A percentile compares a stretch with the other conserved stretches of the same genome.
Conservation (phyloP, 2,329 filamentous ascomycete genomes). For the Colletotrichum zoysiae region DNA sequence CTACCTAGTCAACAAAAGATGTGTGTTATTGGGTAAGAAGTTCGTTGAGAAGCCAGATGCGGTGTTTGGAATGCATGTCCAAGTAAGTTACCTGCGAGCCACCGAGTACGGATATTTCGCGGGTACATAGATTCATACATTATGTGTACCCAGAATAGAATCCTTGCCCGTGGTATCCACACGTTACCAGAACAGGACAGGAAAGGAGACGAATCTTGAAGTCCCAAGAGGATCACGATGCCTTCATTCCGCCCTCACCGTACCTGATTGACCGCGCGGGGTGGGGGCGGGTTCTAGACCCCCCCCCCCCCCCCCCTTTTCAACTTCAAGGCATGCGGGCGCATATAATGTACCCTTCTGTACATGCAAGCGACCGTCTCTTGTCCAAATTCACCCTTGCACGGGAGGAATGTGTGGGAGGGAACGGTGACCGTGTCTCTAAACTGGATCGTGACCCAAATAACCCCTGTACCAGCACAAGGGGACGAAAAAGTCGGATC, state of each 20-base stretch:
- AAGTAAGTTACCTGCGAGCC: background rate
- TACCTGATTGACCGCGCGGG: slow-evolving; percentile 23
- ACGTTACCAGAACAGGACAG: slow-evolving; percentile 9
- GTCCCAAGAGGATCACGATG: slow-evolving; percentile 19
- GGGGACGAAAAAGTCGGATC: slow-evolving; percentile 32
- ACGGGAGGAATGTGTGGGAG: background rate
- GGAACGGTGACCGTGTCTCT: slow-evolving; percentile 1
- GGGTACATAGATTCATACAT: background rate
- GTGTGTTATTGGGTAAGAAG: slow-evolving; percentile 6
- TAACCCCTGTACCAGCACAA: slow-evolving; percentile 33
- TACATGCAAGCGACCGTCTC: background rate
- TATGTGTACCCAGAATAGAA: background rate
- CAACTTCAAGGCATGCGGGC: background rate
- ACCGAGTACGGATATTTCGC: background rate
- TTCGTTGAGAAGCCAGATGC: background rate
- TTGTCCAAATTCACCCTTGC: slow-evolving; percentile 18
- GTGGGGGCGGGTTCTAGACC: slow-evolving; percentile 16
- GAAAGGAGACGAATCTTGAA: background rate
- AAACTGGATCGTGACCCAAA: slow-evolving; percentile 21
- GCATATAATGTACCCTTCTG: background rate
- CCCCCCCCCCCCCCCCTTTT: too few relatives aligned
- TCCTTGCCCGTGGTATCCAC: slow-evolving; percentile 10
- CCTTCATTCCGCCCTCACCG: slow-evolving; percentile 17
- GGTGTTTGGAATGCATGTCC: slow-evolving; percentile 5
- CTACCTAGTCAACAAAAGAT: slow-evolving; percentile 5